Percentiles rank a stretch among this genome's conserved stretches.
Evolutionary conservation across 768 basidiomycete genomes (phyloP).

Genomic region (Rossbeevera mucosa): DNA sequence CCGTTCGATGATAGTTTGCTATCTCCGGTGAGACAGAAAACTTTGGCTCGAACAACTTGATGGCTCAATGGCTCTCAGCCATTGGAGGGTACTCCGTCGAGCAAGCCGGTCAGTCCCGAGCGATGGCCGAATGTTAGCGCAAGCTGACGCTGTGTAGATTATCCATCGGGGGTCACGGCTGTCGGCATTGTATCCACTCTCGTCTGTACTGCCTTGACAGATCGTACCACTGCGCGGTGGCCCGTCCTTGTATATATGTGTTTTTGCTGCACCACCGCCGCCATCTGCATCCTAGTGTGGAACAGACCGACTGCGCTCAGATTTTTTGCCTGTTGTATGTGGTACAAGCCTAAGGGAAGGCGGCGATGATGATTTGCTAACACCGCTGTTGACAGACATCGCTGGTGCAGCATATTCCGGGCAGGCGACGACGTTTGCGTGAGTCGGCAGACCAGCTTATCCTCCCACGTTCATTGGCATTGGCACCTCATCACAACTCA

Average conservation of each 20-base stretch:
- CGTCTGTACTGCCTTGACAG: conserved; percentile 61
- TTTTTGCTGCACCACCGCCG: conserved; percentile 47
- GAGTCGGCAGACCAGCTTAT: conserved; percentile 19
- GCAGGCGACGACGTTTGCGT: conserved; percentile 75
- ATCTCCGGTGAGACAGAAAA: conserved; percentile 65
- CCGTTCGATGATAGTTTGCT: conserved; percentile 45
- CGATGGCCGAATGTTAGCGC: neutral
- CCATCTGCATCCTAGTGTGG: conserved; percentile 60
- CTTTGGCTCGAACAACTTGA: conserved; percentile 66
- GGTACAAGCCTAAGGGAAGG: neutral
- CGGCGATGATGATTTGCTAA: neutral
- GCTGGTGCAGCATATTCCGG: conserved; percentile 69
- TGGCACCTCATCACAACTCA: neutral
- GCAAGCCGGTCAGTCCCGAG: conserved; percentile 44
- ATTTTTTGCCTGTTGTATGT: conserved; percentile 70
- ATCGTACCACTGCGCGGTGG: conserved; percentile 53
- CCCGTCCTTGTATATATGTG: conserved; percentile 64
- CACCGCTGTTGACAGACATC: conserved; percentile 34
- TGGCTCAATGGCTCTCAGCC: conserved; percentile 68
- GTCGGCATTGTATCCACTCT: conserved; percentile 62
- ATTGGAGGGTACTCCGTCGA: conserved; percentile 59
- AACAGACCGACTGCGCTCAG: conserved; percentile 55
- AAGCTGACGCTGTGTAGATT: conserved; percentile 31
- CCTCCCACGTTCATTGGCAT: neutral
- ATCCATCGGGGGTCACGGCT: conserved; percentile 60